A percentile compares a stretch with the other conserved stretches of the same genome.
These are phyloP conservation scores for Monosporascus sp. DNA, from an alignment of 2,329 filamentous ascomycete species.

Conservation along the genomic window DNA sequence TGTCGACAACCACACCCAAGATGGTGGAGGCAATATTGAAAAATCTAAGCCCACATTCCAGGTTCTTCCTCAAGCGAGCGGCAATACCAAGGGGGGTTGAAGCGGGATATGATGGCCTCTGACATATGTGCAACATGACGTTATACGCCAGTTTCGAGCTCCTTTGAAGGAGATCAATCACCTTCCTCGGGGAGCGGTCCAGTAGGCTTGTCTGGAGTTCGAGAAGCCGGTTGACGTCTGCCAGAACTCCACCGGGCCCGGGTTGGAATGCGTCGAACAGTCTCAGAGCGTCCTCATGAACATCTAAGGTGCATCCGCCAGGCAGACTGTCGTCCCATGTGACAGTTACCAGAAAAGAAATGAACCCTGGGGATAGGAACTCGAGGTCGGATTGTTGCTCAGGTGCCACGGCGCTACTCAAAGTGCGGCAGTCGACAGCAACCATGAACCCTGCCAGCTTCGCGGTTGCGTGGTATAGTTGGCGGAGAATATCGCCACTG, in stretches of 20 bases:
- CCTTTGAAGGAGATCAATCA: slow-evolving; percentile 38
- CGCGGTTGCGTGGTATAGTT: slow-evolving; percentile 36
- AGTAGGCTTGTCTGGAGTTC: slow-evolving; percentile 34
- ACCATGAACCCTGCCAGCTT: slow-evolving; percentile 48
- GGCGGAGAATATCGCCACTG: slow-evolving; percentile 24
- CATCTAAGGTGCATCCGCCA: slow-evolving; percentile 26
- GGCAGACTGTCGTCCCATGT: slow-evolving; percentile 27
- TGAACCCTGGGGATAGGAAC: slow-evolving; percentile 39
- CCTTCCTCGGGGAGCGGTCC: slow-evolving; percentile 38
- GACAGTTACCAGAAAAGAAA: slow-evolving; percentile 39
- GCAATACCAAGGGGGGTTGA: slow-evolving; percentile 9
- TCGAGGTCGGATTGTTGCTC: slow-evolving; percentile 31
- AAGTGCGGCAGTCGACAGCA: slow-evolving; percentile 38
- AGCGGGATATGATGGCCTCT: slow-evolving; percentile 13
- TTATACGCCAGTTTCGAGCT: slow-evolving; percentile 23
- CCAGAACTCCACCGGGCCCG: slow-evolving; percentile 36
- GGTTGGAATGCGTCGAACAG: slow-evolving; percentile 40
- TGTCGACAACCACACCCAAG: slow-evolving; percentile 46
- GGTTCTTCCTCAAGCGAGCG: slow-evolving; percentile 26
- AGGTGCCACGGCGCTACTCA: slow-evolving; percentile 20
- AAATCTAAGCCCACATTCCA: slow-evolving; percentile 37
- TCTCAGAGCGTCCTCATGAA: slow-evolving; percentile 18
- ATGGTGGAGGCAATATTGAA: slow-evolving; percentile 38
- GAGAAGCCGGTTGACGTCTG: slow-evolving; percentile 37
- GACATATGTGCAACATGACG: slow-evolving; percentile 25